phyloP scores from a whole-genome alignment of 148 eudicot genomes.

The Rhododendron williamsianum region DNA sequence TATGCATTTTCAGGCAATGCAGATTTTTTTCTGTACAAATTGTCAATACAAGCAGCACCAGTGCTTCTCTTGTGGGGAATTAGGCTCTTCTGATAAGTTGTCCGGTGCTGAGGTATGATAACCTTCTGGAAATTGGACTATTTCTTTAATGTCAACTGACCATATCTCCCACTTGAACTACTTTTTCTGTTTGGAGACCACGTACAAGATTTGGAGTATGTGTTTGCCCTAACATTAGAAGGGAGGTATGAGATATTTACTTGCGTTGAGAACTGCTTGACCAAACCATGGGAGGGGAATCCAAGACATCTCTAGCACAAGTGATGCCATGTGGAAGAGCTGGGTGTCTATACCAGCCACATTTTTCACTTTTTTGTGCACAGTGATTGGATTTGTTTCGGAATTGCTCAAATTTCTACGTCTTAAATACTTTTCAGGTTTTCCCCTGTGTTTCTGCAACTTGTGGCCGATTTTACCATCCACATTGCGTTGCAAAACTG shows the following conservation, averaged over 20 bases:
- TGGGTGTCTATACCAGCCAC: not conserved
- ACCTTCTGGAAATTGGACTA: not conserved
- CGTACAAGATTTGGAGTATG: not conserved
- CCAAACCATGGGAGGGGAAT: not conserved
- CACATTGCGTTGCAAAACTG: conserved; percentile 73
- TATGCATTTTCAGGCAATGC: conserved; percentile 43
- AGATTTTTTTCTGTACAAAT: conserved; percentile 54
- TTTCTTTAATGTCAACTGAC: not conserved
- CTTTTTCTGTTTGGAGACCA: not conserved
- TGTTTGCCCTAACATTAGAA: not conserved
- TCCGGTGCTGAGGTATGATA: conserved; percentile 66
- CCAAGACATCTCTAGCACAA: not conserved
- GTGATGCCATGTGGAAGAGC: not conserved
- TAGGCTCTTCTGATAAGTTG: conserved; percentile 85
- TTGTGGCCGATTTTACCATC: conserved; percentile 91
- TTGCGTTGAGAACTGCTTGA: not conserved
- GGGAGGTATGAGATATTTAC: not conserved
- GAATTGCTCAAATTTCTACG: not conserved
- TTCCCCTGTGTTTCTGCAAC: conserved; percentile 84
- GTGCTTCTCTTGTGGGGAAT: conserved; percentile 72
- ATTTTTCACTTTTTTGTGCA: not conserved
- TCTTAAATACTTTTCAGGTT: conserved; percentile 41
- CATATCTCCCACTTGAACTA: not conserved
- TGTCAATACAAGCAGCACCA: conserved; percentile 74
- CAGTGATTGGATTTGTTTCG: not conserved